These are phyloP conservation scores for Tremella fuciformis DNA, from an alignment of 768 basidiomycete genomes.

Conservation along the genomic window DNA sequence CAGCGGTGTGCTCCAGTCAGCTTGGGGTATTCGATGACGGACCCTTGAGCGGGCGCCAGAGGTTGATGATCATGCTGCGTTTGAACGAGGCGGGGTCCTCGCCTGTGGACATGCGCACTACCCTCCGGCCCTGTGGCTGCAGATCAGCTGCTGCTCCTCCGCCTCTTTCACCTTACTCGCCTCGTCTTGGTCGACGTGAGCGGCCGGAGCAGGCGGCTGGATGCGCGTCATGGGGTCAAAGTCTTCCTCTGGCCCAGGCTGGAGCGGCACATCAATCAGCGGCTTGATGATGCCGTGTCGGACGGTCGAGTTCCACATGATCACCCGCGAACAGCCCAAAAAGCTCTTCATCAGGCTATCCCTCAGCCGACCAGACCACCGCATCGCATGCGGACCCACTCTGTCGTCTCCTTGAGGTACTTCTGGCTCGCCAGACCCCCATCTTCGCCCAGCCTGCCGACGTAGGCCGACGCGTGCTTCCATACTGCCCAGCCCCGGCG, in stretches of 20 bases:
- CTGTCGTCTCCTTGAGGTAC: not conserved
- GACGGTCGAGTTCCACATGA: conserved; percentile 33
- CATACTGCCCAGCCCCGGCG: not conserved
- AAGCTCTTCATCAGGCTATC: conserved; percentile 17
- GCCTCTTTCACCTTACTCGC: conserved; percentile 12
- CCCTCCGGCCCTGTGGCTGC: conserved; percentile 12
- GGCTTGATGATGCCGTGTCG: conserved; percentile 9
- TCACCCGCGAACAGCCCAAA: conserved; percentile 20
- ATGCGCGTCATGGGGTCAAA: conserved; percentile 18
- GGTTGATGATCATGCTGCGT: conserved; percentile 32
- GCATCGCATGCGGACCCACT: not conserved
- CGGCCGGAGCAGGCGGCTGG: conserved; percentile 21
- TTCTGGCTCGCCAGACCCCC: not conserved
- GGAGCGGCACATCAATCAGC: conserved; percentile 11
- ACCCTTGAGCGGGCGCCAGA: conserved; percentile 35
- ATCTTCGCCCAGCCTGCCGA: not conserved
- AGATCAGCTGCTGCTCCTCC: conserved; percentile 18
- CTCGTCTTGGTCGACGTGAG: conserved; percentile 33
- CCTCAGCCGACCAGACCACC: not conserved
- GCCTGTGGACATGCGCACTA: conserved; percentile 17
- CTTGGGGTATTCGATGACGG: not conserved
- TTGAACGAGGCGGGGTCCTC: conserved; percentile 10
- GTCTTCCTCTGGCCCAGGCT: conserved; percentile 24
- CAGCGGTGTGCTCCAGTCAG: too few species aligned
- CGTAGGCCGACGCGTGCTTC: not conserved